phyloP scores from a whole-genome alignment of 2,329 filamentous ascomycete genomes.

The Lachnum nothofagi region DNA sequence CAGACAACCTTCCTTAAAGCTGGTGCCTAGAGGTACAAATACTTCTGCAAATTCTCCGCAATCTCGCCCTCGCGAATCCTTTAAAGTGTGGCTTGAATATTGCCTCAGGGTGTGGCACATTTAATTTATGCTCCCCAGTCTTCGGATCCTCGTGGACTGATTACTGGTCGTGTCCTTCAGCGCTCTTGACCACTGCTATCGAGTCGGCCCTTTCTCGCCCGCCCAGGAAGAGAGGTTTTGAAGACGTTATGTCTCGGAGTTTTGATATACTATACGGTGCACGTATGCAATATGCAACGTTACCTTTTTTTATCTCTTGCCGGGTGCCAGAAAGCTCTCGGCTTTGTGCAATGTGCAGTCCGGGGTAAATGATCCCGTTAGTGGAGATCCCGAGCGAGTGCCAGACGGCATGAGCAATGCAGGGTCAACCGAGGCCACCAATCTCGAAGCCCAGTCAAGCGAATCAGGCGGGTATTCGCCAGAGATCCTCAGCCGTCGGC shows the following conservation, averaged over 20 bases:
- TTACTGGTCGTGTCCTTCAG: not conserved
- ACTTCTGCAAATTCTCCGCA: not conserved
- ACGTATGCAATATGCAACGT: conserved; percentile 1
- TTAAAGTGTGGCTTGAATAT: conserved; percentile 6
- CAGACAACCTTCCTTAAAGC: not conserved
- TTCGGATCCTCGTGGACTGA: conserved; percentile 6
- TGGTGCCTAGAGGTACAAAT: not conserved
- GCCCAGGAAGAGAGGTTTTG: not conserved
- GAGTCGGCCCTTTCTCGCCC: conserved; percentile 7
- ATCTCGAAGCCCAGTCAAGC: conserved; percentile 9
- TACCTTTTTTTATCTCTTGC: not conserved
- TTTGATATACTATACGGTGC: not conserved
- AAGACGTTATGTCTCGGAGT: not conserved
- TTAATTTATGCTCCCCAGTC: conserved; percentile 6
- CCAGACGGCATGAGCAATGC: conserved; percentile 6
- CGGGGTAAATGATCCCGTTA: not conserved
- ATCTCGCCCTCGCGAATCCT: not conserved
- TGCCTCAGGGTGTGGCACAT: conserved; percentile 10
- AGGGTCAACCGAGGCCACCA: conserved; percentile 4
- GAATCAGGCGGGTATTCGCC: no score
- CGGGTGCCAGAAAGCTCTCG: not conserved
- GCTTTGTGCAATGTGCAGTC: not conserved
- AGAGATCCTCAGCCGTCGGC: no score
- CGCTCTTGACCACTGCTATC: not conserved
- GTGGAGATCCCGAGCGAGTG: not conserved